Percentiles rank a stretch among this genome's conserved stretches.
Evolutionary conservation across 805 yeast species (phyloP).

Genomic region (Pichia manshurica): DNA sequence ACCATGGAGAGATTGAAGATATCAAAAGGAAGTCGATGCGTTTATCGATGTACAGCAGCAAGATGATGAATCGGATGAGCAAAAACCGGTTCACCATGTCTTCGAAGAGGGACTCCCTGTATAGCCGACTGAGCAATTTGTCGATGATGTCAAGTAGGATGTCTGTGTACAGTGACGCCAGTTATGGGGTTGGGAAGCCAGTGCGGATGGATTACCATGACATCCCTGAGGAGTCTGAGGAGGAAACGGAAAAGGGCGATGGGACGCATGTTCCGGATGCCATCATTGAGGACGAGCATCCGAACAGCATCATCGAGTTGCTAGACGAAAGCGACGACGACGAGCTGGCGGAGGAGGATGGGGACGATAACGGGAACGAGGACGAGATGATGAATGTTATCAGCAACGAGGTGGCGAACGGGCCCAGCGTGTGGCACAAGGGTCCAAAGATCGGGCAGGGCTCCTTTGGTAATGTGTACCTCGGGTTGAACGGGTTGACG

Average conservation of each 20-base stretch:
- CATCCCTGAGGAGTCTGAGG: conserved; percentile 16
- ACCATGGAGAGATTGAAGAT: conserved; percentile 61
- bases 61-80: conserved; percentile 16
- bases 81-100: conserved; percentile 6
- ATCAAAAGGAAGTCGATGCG: conserved; percentile 82
- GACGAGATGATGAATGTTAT: conserved; percentile 32
- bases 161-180: conserved; percentile 26
- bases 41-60: conserved; percentile 47
- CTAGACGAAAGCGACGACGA: conserved; percentile 38
- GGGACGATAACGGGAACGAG: conserved; percentile 23
- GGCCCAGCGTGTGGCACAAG: conserved; percentile 82
- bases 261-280: background rate
- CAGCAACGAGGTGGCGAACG: conserved; percentile 37
- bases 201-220: conserved; percentile 42
- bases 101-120: conserved; percentile 19
- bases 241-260: background rate
- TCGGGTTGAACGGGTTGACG: conserved; percentile 86
- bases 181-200: conserved; percentile 27
- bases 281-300: conserved; percentile 14
- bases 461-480: conserved; percentile 86
- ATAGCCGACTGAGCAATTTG: conserved; percentile 17
- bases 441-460: conserved; percentile 95
- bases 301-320: conserved; percentile 42
- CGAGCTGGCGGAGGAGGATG: conserved; percentile 14
- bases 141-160: conserved; percentile 17